Evolutionary conservation across 2,329 filamentous ascomycete genomes (phyloP), one percentile per base, ranked within the genome.

Genomic region (Talaromyces sp.): DNA sequence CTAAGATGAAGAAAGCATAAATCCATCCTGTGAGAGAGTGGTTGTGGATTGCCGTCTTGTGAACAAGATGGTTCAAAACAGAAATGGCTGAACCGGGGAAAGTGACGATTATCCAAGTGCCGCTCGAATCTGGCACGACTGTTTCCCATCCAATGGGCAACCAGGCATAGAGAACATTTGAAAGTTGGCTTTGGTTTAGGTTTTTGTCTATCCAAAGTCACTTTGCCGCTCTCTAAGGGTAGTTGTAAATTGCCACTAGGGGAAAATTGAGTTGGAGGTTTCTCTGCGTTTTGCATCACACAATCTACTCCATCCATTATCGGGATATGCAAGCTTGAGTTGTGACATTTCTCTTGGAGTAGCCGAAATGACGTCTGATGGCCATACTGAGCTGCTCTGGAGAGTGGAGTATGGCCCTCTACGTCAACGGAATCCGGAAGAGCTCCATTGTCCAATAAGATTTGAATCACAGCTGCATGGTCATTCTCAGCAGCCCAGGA

Each of bases 321-420:
- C 23, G 8, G 10, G 30, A 30, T 27, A 2, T 6, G 4, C n/a
- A 27, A 8, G 16, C 9, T 52, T 27, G 23, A 6, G 12, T 30
- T 52, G 4, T 23, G 4, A 28, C 2, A 9, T 52, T 30, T 52
- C 50, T 28, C 30, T 5, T 52, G 31, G 8, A 60, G 51, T 5
- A 60, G 23, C 31, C 36, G 28, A 5, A 57, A 36, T 14, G 57
- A 30, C 40, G n/a, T 42, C 52, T 36, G 10, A 34, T 62, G 34
- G 7, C 60, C 56, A 31, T 56, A 44, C 31, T 34, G 3, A 9
- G 52, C 56, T 31, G 63, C 63, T 16, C 14, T 30, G 12, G 42
- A 58, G 4, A 63, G 40, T 27, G 61, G 61, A 4, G 63, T 65
- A 40, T 33, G 34, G 10, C 56, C 63, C 23, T 56, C 12, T 6